These are phyloP conservation scores for Pythium brachiatum DNA, from an alignment of 352 stramenopile species.

Conservation along the genomic window DNA sequence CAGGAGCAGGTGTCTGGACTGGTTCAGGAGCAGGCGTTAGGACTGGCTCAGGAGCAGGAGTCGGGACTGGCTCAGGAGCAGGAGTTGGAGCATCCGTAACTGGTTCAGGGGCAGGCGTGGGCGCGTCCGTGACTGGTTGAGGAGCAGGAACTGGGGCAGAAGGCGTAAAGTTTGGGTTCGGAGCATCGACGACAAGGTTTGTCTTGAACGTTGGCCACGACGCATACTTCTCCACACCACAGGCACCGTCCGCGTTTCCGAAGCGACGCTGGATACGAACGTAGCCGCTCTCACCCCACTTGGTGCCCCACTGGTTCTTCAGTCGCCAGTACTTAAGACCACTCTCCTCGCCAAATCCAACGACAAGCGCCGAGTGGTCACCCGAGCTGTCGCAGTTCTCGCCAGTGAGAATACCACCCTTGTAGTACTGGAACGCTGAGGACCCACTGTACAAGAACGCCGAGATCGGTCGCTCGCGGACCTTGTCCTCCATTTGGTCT, in stretches of 20 bases:
- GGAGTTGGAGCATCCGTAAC: conserved; percentile 1
- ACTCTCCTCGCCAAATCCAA: conserved; percentile 63
- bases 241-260: conserved; percentile 46
- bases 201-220: conserved; percentile 51
- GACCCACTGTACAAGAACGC: conserved; percentile 65
- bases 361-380: conserved; percentile 50
- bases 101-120: conserved; percentile 5
- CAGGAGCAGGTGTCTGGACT: background rate
- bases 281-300: conserved; percentile 70
- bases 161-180: conserved; percentile 25
- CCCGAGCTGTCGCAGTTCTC: conserved; percentile 56
- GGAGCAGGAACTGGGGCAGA: conserved; percentile 1
- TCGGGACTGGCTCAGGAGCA: conserved; percentile 1
- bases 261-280: conserved; percentile 60
- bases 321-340: conserved; percentile 53
- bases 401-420: conserved; percentile 50
- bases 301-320: conserved; percentile 73
- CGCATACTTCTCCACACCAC: conserved; percentile 52
- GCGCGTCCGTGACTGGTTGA: background rate
- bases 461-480: conserved; percentile 46
- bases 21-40: conserved; percentile 7
- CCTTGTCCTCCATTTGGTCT: conserved; percentile 38
- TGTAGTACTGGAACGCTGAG: conserved; percentile 64
- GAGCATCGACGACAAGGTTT: conserved; percentile 22
- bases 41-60: conserved; percentile 4